A percentile compares a stretch with the other conserved stretches of the same genome.
These are phyloP conservation scores for Neofusicoccum kwambonambiense DNA, from an alignment of 2,329 filamentous ascomycete species.

Conservation along the genomic window DNA sequence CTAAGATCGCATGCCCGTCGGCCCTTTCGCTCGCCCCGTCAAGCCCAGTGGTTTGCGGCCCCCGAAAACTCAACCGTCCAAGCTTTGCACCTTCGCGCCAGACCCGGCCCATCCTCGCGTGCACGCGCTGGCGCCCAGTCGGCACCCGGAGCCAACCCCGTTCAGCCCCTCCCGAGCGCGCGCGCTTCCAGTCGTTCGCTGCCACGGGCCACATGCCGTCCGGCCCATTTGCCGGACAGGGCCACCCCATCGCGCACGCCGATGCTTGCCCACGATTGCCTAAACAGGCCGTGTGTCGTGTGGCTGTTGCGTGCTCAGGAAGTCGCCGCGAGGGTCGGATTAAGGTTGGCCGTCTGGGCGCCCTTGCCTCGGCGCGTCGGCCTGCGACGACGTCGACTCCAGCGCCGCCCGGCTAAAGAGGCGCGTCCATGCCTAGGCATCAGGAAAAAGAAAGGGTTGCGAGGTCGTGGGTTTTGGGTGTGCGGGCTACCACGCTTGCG, in stretches of 20 bases:
- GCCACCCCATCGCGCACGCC: not conserved
- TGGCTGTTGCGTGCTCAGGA: not conserved
- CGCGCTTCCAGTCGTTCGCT: not conserved
- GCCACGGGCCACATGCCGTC: not conserved
- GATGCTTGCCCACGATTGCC: not conserved
- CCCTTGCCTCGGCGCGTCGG: not conserved
- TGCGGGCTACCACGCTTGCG: not conserved
- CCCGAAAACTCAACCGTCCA: not conserved
- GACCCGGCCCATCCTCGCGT: not conserved
- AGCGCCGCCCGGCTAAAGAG: not conserved
- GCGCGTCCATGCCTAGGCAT: not conserved
- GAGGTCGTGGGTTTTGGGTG: not conserved
- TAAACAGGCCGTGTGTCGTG: not conserved
- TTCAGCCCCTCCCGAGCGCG: slow-evolving; percentile 3
- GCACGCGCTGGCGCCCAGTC: not conserved
- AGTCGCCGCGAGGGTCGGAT: not conserved
- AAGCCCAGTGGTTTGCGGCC: not conserved
- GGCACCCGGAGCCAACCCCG: not conserved
- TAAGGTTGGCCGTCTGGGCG: not conserved
- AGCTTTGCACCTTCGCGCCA: not conserved
- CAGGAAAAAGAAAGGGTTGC: not conserved
- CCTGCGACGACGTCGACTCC: not conserved
- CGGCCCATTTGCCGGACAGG: not conserved
- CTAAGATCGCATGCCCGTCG: not conserved
- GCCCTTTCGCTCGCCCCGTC: not conserved